phyloP scores from a whole-genome alignment of 345 rosid species.

The Cochlearia excelsa region DNA sequence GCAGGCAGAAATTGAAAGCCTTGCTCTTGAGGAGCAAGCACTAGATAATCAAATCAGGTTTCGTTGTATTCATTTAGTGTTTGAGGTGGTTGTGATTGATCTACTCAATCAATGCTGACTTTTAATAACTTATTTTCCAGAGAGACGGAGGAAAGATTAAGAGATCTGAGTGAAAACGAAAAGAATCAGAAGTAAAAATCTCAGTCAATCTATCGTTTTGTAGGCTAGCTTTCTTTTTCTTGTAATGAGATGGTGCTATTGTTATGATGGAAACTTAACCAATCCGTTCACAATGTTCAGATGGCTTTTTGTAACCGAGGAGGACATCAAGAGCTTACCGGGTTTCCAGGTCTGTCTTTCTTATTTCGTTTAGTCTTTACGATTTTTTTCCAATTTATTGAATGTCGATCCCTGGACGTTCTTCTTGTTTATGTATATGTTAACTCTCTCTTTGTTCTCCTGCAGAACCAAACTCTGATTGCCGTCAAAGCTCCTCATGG shows the following conservation, averaged over 20 bases:
- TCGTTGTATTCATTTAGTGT: constrained; percentile 26
- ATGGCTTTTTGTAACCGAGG: constrained; percentile 91
- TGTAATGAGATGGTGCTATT: too few species aligned
- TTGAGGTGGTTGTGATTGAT: constrained; percentile 22
- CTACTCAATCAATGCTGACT: constrained; percentile 36
- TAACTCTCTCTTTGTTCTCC: constrained; percentile 24
- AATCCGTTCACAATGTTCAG: constrained; percentile 46
- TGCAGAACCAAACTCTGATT: constrained; percentile 89
- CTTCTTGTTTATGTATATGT: constrained; percentile 18
- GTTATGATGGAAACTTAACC: constrained; percentile 17
- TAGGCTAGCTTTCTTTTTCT: too few species aligned
- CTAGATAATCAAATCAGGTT: constrained; percentile 88
- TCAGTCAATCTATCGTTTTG: constrained; percentile 3
- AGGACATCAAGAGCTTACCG: constrained; percentile 76
- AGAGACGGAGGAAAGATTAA: constrained; percentile 72
- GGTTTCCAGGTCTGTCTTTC: constrained; percentile 61
- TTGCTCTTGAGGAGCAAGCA: constrained; percentile 60
- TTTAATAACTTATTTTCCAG: constrained; percentile 47
- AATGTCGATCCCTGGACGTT: constrained; percentile 19
- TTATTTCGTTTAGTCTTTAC: constrained; percentile 13
- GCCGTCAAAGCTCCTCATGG: constrained; percentile 99
- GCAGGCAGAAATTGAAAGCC: constrained; percentile 79
- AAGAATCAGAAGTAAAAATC: constrained; percentile 65
- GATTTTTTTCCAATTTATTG: not conserved
- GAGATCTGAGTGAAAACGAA: constrained; percentile 75